Base-by-base conservation (phyloP, 1,284 basidiomycete species). In the Ceratobasidium sp. region DNA sequence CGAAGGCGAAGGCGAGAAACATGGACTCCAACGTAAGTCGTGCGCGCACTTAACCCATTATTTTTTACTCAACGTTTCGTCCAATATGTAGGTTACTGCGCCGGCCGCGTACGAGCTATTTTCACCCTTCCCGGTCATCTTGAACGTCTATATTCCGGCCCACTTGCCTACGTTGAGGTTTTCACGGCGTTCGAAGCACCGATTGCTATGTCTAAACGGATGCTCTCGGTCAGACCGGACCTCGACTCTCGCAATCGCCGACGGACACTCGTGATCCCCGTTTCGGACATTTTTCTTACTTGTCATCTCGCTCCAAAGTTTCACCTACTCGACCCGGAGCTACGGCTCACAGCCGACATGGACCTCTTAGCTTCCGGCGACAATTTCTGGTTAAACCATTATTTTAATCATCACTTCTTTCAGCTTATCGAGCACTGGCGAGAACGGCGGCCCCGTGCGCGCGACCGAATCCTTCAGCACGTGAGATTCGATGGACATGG, bases 251-350 rank as follows among this genome's bases (percentile, higher is more conserved):
- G 27, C 1, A 29, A 14, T 19, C 24, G 27, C 5, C 56, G 66
- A n/a, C 66, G 44, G n/a, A 17, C 54, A 1, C 19, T 69, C n/a
- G 67, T 72, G 9, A n/a, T 72, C 19, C 67, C 56, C n/a, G 44
- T 60, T 11, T 31, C 54, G n/a, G 56, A 60, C 8, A 48, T 72
- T 5, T 19, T 60, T n/a, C 14, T 60, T 17, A 57, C 67, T 31
- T 60, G 56, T 15, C 67, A 72, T 33, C 67, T 72, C 27, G n/a
- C 41, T 11, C 67, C 67, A 2, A 47, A 60, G 27, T 72, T 72
- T 31, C n/a, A 60, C 45, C 9, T 9, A 22, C 45, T 60, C 27
- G 45, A 59, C 19, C 2, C n/a, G 6, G 15, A 29, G 24, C 67
- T 60, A 4, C n/a, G 29, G 9, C 67, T 72, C 27, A 19, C 24